phyloP scores from a whole-genome alignment of 2,329 filamentous ascomycete genomes.

The Venturia pyrina region DNA sequence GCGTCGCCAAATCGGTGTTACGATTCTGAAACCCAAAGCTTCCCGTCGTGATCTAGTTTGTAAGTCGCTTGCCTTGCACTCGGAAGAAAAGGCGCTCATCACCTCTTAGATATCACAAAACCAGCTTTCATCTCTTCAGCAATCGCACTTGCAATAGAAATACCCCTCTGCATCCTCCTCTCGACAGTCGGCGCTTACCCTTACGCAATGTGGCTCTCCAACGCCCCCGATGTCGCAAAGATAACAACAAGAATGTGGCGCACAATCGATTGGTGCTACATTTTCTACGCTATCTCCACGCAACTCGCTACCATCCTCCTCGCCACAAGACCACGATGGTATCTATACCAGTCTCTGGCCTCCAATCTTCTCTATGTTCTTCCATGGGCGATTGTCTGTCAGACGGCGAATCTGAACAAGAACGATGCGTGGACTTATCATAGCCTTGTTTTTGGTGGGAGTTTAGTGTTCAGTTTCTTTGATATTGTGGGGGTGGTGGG shows the following conservation, averaged over 20 bases:
- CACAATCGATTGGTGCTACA: constrained; percentile 56
- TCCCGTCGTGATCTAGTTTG: neutral
- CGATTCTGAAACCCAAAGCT: constrained; percentile 13
- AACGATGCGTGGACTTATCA: constrained; percentile 58
- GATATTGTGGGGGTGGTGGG: constrained; percentile 40
- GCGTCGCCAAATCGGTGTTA: constrained; percentile 26
- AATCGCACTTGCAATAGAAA: constrained; percentile 48
- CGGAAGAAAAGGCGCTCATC: no score
- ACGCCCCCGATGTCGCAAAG: constrained; percentile 44
- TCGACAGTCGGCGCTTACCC: constrained; percentile 47
- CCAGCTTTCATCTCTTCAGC: constrained; percentile 45
- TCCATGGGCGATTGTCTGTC: constrained; percentile 58
- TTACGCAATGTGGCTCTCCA: constrained; percentile 55
- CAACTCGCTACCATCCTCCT: constrained; percentile 56
- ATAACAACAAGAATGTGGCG: constrained; percentile 59
- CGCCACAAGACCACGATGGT: constrained; percentile 55
- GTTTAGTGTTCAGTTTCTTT: constrained; percentile 56
- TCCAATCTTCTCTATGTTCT: constrained; percentile 61
- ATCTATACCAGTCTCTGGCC: constrained; percentile 54
- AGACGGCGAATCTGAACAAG: constrained; percentile 27
- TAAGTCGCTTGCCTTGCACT: neutral
- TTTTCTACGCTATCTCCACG: constrained; percentile 56
- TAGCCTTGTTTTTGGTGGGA: constrained; percentile 56
- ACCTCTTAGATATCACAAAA: constrained; percentile 28
- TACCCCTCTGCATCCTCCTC: constrained; percentile 53